These are phyloP conservation scores for Diaporthe vexans DNA, from an alignment of 2,329 filamentous ascomycete species.

Conservation along the genomic window DNA sequence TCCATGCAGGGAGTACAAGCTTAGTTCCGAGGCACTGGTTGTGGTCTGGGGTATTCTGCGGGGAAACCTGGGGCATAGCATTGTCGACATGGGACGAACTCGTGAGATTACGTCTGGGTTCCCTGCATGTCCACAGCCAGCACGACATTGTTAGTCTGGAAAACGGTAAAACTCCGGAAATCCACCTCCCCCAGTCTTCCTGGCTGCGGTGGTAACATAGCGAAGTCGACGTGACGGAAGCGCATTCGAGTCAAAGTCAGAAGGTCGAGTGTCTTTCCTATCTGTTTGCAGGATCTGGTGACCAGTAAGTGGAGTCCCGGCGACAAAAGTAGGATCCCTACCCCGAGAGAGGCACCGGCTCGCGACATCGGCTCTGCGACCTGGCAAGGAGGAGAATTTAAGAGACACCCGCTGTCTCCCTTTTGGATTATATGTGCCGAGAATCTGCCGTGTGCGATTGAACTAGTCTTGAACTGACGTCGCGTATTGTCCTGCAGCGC, in stretches of 20 bases:
- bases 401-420: not conserved
- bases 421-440: conserved; percentile 6
- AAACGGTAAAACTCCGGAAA: conserved; percentile 29
- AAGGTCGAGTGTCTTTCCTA: not conserved
- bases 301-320: conserved; percentile 24
- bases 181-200: not conserved
- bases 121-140: not conserved
- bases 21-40: not conserved
- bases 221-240: not conserved
- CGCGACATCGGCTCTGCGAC: not conserved
- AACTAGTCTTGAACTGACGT: not conserved
- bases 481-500: not conserved
- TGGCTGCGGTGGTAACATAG: not conserved
- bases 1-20: not conserved
- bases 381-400: not conserved
- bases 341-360: not conserved
- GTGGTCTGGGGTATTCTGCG: conserved; percentile 6
- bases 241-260: not conserved
- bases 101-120: not conserved
- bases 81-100: conserved; percentile 17
- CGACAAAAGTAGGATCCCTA: conserved; percentile 7
- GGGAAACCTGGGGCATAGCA: conserved; percentile 26
- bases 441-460: not conserved
- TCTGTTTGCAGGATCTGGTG: conserved; percentile 14
- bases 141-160: not conserved